Conservation (phyloP, 164 flowering plant genomes). For the Buxus sempervirens region DNA sequence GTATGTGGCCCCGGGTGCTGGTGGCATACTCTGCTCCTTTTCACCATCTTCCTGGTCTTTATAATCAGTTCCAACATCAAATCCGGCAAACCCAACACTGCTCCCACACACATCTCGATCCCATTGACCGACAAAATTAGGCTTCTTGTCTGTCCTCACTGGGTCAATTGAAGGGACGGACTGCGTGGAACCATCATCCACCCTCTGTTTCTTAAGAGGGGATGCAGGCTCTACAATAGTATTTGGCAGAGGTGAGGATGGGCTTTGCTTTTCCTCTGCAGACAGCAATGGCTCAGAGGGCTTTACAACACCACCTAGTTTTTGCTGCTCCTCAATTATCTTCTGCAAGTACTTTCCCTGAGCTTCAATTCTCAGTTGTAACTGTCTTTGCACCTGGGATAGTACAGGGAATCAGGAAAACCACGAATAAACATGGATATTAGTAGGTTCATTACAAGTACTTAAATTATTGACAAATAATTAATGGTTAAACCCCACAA, state of each 20-base stretch:
- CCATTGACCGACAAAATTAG: conserved; percentile 25
- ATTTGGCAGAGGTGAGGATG: conserved; percentile 22
- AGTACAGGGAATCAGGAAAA: background rate
- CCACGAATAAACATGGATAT: background rate
- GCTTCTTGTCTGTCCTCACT: conserved; percentile 20
- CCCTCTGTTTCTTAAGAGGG: conserved; percentile 38
- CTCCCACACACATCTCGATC: conserved; percentile 25
- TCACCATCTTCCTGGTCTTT: conserved; percentile 21
- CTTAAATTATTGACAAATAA: too few species aligned
- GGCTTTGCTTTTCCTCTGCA: conserved; percentile 28
- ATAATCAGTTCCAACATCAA: conserved; percentile 15
- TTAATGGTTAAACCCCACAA: too few species aligned
- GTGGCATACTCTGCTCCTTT: conserved; percentile 1
- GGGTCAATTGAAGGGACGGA: conserved; percentile 8
- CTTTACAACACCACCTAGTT: conserved; percentile 44
- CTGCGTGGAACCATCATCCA: conserved; percentile 19
- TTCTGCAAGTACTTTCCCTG: conserved; percentile 74
- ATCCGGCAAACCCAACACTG: conserved; percentile 21
- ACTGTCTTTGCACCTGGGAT: conserved; percentile 62
- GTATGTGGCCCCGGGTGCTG: conserved; percentile 1
- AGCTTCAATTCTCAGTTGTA: conserved; percentile 75
- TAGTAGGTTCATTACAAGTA: too few species aligned
- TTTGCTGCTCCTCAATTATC: conserved; percentile 74
- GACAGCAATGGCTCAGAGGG: conserved; percentile 25
- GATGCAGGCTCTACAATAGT: conserved; percentile 17